Percentiles rank a stretch among this genome's conserved stretches.
These are phyloP conservation scores for Penicillium bialowiezense DNA, from an alignment of 495 filamentous ascomycete genomes.

Conservation along the genomic window DNA sequence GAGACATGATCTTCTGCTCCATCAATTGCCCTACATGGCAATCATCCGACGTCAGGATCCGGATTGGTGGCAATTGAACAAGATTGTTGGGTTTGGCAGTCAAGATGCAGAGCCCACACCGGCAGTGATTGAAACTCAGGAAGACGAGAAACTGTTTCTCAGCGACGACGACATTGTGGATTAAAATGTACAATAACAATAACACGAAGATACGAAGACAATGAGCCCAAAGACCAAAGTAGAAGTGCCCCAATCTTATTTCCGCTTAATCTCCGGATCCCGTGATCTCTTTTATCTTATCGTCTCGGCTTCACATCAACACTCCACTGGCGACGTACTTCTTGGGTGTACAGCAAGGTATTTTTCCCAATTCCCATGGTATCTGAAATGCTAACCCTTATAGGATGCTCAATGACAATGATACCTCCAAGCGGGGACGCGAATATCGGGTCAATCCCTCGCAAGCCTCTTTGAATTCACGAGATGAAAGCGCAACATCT, in stretches of 20 bases:
- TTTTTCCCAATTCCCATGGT: no score
- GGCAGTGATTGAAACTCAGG: slow-evolving; percentile 20
- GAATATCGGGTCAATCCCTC: slow-evolving; percentile 5
- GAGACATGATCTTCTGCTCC: slow-evolving; percentile 70
- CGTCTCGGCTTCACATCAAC: background rate
- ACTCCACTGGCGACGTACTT: no score
- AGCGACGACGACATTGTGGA: slow-evolving; percentile 98
- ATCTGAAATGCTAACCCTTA: background rate
- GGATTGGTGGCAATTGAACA: slow-evolving; percentile 55
- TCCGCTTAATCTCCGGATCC: background rate
- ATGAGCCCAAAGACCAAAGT: background rate
- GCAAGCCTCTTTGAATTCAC: background rate
- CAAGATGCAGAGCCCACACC: slow-evolving; percentile 35
- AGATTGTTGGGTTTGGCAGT: slow-evolving; percentile 52
- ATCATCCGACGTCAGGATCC: slow-evolving; percentile 45
- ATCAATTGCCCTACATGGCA: slow-evolving; percentile 81
- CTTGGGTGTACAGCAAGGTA: no score
- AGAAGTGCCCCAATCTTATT: background rate
- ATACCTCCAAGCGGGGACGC: slow-evolving; percentile 10
- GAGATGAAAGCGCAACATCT: background rate
- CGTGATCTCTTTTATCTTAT: background rate
- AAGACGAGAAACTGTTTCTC: slow-evolving; percentile 65
- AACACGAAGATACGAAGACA: background rate
- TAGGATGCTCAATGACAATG: slow-evolving; percentile 26
- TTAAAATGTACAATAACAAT: slow-evolving; percentile 32